Evolutionary conservation across 192 early-diverging fungal genomes (phyloP), one percentile per base, ranked within the genome.

Genomic region (Backusella circina): DNA sequence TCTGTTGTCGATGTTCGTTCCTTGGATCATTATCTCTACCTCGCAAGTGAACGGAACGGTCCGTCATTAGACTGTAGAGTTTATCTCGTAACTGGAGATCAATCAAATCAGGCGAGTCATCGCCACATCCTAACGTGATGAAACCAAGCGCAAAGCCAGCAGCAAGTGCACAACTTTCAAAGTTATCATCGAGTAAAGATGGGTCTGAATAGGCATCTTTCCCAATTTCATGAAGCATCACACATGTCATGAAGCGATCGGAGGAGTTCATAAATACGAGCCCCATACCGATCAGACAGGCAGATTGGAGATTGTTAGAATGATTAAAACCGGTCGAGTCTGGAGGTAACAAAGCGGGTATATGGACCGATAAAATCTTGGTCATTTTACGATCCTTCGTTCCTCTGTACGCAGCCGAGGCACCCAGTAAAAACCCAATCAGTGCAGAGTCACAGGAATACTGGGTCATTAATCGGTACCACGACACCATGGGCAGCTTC

Each of bases 61-160:
- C 73, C n/a, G 67, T 76, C 67, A 87, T 85, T 64, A 85, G 85
- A n/a, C 81, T 82, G 18, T 77, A 67, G 2, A 95, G 81, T 36
- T 83, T 79, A 41, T 92, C 88, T 2, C 88, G 76, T 23, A 93
- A 78, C 16, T 85, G 79, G 73, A 91, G 66, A 73, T 93, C 93
- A 1, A 83, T 73, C 13, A 91, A 76, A 18, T 83, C 83, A 38
- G 68, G 76, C 0, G 86, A 75, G 23, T 80, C 82, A 74, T 84
- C 75, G 18, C 90, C 93, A 50, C 84, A 79, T 6, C 92, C 94
- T 3, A 96, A 83, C 9, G 84, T 89, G n/a, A 94, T 90, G 28
- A 96, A 87, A 3, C 96, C 96, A 38, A 98, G 79, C 0, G 93
- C 88, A 77, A 97, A 91, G 1, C 97, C 97, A 51, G 93, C 84